Evolutionary conservation across 1,284 basidiomycete species (phyloP), one percentile per base, ranked within the genome.

Genomic region (Volvariella volvacea): DNA sequence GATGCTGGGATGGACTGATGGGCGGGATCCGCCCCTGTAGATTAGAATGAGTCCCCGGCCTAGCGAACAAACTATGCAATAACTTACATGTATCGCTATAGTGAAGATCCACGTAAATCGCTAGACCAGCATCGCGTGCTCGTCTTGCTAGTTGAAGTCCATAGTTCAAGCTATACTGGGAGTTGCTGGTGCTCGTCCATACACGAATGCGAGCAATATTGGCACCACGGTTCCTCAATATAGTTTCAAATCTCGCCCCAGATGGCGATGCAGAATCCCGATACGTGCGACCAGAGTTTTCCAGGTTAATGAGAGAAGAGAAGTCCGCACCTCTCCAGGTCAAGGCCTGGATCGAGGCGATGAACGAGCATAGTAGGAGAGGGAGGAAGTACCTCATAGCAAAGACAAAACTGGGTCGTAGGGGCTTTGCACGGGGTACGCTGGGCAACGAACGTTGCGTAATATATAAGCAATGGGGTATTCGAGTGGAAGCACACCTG

Each of bases 61-160:
- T 20, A 28, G 6, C 17, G 8, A 33, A 4, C 21, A 8, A 20
- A 30, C 12, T 7, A 33, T 48, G 21, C 33, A 39, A 16, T 43
- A 28, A 42, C 67, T 45, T 53, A 78, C 76, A 80, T 3, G 75
- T 81, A 54, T 83, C 80, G 53, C 78, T 80, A 55, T 74, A 81
- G 53, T 83, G 79, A 39, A 82, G 54, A 51, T 82, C 78, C 6
- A 83, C 63, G 30, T 73, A 57, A 8, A 83, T 55, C n/a, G 65
- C 64, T 74, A 82, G 71, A 15, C 78, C 76, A 15, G 74, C 74
- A 12, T 71, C 74, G 44, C 67, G 70, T 31, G 76, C 73, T 12
- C 79, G 65, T 57, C 76, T 78, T 3, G 72, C 79, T 37, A 81
- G 58, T 0, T 64, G 63, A n/a, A 83, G 62, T 0, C 67, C 78